phyloP scores from a whole-genome alignment of 1,139 yeast species.

The Scheffersomyces titani region DNA sequence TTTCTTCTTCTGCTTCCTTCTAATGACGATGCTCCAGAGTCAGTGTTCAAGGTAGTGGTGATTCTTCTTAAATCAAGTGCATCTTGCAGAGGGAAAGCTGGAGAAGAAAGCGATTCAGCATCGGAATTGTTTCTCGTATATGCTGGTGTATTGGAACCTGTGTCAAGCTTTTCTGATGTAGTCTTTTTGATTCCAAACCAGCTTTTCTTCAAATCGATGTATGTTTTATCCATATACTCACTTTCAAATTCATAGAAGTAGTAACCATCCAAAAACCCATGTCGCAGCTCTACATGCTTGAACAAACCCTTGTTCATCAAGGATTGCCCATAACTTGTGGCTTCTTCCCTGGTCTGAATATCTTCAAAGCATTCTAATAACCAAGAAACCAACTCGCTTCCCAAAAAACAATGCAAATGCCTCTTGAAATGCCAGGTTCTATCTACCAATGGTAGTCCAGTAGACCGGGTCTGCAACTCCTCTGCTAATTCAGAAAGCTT shows the following conservation, averaged over 20 bases:
- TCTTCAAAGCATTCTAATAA: constrained; percentile 75
- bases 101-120: constrained; percentile 29
- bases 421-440: constrained; percentile 89
- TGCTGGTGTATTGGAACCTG: constrained; percentile 14
- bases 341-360: constrained; percentile 78
- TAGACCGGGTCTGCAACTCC: constrained; percentile 64
- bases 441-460: constrained; percentile 68
- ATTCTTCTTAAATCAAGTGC: constrained; percentile 24
- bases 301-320: constrained; percentile 74
- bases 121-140: constrained; percentile 29
- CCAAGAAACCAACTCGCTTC: constrained; percentile 87
- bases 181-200: constrained; percentile 39
- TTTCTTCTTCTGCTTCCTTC: constrained; percentile 31
- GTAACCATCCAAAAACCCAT: constrained; percentile 87
- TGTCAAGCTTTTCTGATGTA: constrained; percentile 4
- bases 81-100: constrained; percentile 20
- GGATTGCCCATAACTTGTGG: constrained; percentile 73
- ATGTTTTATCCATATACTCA: constrained; percentile 48
- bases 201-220: constrained; percentile 18
- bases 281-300: constrained; percentile 79
- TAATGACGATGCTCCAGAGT: constrained; percentile 32
- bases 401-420: constrained; percentile 79
- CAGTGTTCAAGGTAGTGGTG: constrained; percentile 22
- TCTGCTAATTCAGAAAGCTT: constrained; percentile 52
- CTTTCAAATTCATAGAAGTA: constrained; percentile 78